Evolutionary conservation across 2,329 filamentous ascomycete genomes (phyloP), one percentile per base, ranked within the genome.

Genomic region (Aspergillus luchuensis): DNA sequence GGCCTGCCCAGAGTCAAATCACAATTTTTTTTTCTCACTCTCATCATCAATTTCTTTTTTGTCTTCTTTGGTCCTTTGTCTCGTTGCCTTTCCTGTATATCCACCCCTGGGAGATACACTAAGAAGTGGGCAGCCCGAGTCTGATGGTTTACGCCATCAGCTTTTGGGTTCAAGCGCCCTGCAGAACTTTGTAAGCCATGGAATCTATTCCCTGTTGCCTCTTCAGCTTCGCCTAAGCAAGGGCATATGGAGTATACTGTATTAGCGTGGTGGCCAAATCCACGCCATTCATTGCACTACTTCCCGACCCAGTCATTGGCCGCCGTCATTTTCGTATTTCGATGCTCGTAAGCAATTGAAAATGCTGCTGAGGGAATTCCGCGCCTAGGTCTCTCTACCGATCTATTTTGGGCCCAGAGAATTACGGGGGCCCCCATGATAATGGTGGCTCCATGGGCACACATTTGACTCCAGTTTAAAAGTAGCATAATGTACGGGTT

Each of bases 401-500:
- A 51, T 56, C 57, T 65, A 63, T 62, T 65, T 63, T 62, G 49
- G 60, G 58, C 52, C 10, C 19, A 30, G 21, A 52, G 38, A 19
- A 17, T 53, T 15, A 13, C 8, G 33, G 33, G 43, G 21, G 33
- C 30, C 56, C 52, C 57, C 57, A 58, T 61, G 38, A 57, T 47
- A 36, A 21, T 19, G 13, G 28, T 30, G 43, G 8, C 43, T 25
- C 17, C 19, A 28, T 30, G 33, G 56, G 47, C 38, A 50, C 25
- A 21, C 39, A 36, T 39, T 39, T 43, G 45, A n/a, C 19, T 55
- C 47, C 58, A 61, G 56, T 58, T 64, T 64, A 60, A 66, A 65
- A 33, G 17, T 53, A 57, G 49, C 51, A 57, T 54, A 17, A 28
- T 19, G 58, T 56, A 57, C 54, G 50, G 21, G 45, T 50, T 25